Evolutionary conservation across 2,329 filamentous ascomycete species (phyloP).

Genomic region (Fonsecaea pugnacius): DNA sequence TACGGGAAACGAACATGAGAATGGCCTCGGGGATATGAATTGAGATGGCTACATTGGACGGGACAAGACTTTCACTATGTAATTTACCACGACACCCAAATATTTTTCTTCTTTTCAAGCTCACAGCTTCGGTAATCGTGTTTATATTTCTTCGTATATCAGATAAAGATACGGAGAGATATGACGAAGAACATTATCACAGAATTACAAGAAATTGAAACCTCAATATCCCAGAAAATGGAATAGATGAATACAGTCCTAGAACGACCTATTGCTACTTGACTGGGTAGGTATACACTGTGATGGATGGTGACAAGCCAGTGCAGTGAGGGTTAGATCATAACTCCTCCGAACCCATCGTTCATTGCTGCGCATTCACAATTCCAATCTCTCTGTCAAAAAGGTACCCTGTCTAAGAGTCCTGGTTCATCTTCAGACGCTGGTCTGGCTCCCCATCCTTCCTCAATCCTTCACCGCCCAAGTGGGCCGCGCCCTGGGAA

Average conservation of each 20-base stretch:
- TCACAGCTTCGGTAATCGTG: too few species aligned
- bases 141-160: not conserved
- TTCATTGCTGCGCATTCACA: not conserved
- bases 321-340: not conserved
- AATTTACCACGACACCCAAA: not conserved
- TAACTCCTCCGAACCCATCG: not conserved
- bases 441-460: slow-evolving; percentile 35
- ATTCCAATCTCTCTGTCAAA: not conserved
- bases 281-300: not conserved
- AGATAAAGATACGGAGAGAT: not conserved
- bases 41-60: not conserved
- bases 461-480: slow-evolving; percentile 29
- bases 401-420: not conserved
- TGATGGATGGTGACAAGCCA: not conserved
- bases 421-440: slow-evolving; percentile 34
- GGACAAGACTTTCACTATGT: not conserved
- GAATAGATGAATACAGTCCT: not conserved
- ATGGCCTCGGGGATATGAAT: slow-evolving; percentile 21
- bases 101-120: not conserved
- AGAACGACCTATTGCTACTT: not conserved
- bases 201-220: too few species aligned
- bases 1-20: slow-evolving; percentile 23
- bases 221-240: too few species aligned
- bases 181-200: not conserved
- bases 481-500: slow-evolving; percentile 24